Evolutionary conservation across 129 eudicot genomes (phyloP).

Genomic region (Kitagawia praeruptora): DNA sequence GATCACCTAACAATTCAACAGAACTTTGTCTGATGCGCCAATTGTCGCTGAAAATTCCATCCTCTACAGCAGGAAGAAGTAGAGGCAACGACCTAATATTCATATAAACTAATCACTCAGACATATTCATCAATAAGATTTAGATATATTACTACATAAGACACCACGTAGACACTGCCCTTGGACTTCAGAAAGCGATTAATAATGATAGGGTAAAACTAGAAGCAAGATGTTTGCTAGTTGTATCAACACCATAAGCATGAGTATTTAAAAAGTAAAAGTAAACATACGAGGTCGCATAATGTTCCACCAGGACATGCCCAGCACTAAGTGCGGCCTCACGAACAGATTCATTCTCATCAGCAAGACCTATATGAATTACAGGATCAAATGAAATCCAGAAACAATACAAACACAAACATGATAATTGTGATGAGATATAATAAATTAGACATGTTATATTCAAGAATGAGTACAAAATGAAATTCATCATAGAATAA

Average conservation of each 20-base stretch:
- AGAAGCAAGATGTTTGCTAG: not conserved
- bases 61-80: slow-evolving; percentile 99
- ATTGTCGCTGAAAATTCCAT: slow-evolving; percentile 88
- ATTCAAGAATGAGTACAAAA: not conserved
- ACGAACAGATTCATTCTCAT: slow-evolving; percentile 97
- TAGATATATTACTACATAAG: not conserved
- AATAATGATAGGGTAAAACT: not conserved
- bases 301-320: slow-evolving; percentile 95
- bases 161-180: not conserved
- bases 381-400: not conserved
- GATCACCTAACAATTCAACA: slow-evolving; percentile 91
- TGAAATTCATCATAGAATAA: not conserved
- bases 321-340: slow-evolving; percentile 99
- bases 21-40: slow-evolving; percentile 99
- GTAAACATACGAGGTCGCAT: slow-evolving; percentile 78
- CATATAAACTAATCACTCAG: not conserved
- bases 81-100: slow-evolving; percentile 77
- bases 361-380: slow-evolving; percentile 74
- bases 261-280: not conserved
- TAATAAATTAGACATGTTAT: slow-evolving; percentile 9
- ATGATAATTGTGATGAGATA: not conserved
- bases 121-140: not conserved
- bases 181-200: not conserved
- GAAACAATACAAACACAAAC: not conserved
- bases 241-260: not conserved